Evolutionary conservation across 2,329 filamentous ascomycete species (phyloP), one percentile per base, ranked within the genome.

Genomic region (Exophiala sp.): DNA sequence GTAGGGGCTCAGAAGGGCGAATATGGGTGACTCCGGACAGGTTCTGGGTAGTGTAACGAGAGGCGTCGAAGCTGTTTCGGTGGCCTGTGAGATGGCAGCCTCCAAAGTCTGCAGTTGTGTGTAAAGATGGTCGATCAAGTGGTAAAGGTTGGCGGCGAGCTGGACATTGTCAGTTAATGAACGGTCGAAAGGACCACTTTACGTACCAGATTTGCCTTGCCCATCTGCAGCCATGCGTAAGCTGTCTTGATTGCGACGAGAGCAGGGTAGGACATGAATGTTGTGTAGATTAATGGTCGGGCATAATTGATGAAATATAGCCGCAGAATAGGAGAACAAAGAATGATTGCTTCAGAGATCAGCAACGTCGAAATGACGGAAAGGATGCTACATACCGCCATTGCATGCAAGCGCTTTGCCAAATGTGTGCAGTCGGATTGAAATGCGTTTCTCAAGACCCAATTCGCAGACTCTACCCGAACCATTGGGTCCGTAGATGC

Each of bases 261-360:
- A 1, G 78, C 76, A 0, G 85, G 80, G 38, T 82, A 82, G 0
- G 82, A 78, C 71, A 88, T 78, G 29, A 85, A 84, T 0, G 86
- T 89, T 0, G 86, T 89, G 67, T 89, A 91, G 50, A 90, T 89
- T 39, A 90, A 71, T 1, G 80, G 84, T n/a, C 86, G 80, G 0
- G 87, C 86, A 64, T 90, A 90, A 65, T 91, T 90, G 68, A 89
- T 79, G 47, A 90, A 74, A 58, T 89, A 89, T 1, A 80, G 71
- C 20, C 84, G 74, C 0, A 83, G 80, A 1, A 78, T 69, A 0
- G 77, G 67, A 1, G 82, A 82, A 65, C 84, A 88, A 0, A 90
- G 73, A 1, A 89, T 72, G 16, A 84, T 75, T 1, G 81, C 82
- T 84, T 24, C 5, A 42, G 6, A 38, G 8, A 43, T 43, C 12